Conservation (phyloP, 2,329 filamentous ascomycete genomes). For the Daldinia eschscholtzii region DNA sequence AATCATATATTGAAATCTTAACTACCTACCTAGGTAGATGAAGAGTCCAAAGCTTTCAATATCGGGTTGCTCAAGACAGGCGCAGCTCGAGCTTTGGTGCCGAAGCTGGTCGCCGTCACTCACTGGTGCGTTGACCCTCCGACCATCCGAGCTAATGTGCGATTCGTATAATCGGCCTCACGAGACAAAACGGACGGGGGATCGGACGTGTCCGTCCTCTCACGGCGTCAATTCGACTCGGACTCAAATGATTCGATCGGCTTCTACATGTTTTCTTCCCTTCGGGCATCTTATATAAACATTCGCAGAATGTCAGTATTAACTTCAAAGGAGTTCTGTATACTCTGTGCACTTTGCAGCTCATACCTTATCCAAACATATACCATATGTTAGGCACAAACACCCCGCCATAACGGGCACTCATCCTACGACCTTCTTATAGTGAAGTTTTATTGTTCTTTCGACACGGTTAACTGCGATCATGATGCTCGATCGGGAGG, state of each 20-base stretch:
- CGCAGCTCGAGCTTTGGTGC: background rate
- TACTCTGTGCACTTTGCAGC: background rate
- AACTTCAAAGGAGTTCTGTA: background rate
- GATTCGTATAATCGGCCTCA: slow-evolving; percentile 9
- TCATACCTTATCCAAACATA: too few relatives aligned
- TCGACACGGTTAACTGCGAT: background rate
- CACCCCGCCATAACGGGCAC: too few relatives aligned
- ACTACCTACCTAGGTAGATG: too few relatives aligned
- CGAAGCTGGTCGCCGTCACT: background rate
- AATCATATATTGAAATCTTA: background rate
- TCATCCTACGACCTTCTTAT: too few relatives aligned
- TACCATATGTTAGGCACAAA: too few relatives aligned
- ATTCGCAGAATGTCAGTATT: background rate
- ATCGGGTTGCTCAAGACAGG: background rate
- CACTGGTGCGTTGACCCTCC: slow-evolving; percentile 19
- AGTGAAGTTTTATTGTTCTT: background rate
- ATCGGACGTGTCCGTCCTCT: background rate
- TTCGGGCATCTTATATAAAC: background rate
- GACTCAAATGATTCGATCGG: background rate
- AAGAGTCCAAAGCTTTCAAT: too few relatives aligned
- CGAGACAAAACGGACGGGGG: slow-evolving; percentile 12
- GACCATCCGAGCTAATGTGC: slow-evolving; percentile 31
- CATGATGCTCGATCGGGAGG: slow-evolving; percentile 5
- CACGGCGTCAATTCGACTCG: background rate
- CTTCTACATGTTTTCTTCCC: background rate